Evolutionary conservation across 1,139 yeast genomes (phyloP), one percentile per base, ranked within the genome.

Genomic region (Magnusiomyces suaveolens): DNA sequence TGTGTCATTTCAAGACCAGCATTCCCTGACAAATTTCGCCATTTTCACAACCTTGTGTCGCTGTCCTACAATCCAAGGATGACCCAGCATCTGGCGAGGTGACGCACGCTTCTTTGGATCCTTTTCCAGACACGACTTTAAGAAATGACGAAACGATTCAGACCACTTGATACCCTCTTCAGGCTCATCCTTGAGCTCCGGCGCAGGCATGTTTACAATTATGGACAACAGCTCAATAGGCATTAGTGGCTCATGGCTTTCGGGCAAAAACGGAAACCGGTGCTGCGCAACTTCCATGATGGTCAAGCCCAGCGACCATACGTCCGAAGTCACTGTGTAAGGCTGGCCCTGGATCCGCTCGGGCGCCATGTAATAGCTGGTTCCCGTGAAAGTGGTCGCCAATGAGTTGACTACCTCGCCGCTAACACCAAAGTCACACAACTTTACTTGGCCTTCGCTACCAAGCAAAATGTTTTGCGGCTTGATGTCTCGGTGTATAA

Each of bases 371-470:
- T 92, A 92, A 68, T 87, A 90, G 24, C 95, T 90, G 0, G 98
- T 92, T 0, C 98, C 98, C 0, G 96, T 94, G 66, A 90, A 92
- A 0, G 98, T 92, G 0, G 96, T 87, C 1, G 97, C 97, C 51
- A 92, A 73, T 0, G 97, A 88, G 68, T 90, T 85, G 25, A 90
- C 97, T 16, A 92, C 96, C 65, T 89, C 96, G 12, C 98, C 97
- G 64, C 95, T 84, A 38, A 92, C 98, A n/a, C 98, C 98, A 72
- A 92, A 92, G 72, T 92, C 98, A 72, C 98, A 92, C 50, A 92
- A 74, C 68, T 92, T 92, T 52, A 90, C 90, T 64, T 86, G 83
- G 2, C 98, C 98, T 10, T 72, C 64, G 1, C 72, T 69, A 64
- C 87, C 92, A 29, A 92, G 70, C 56, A 92, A 70, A 56, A 92